A percentile compares a stretch with the other conserved stretches of the same genome.
Conservation (phyloP, 768 basidiomycete species). For the Trichaptum fuscoviolaceum region DNA sequence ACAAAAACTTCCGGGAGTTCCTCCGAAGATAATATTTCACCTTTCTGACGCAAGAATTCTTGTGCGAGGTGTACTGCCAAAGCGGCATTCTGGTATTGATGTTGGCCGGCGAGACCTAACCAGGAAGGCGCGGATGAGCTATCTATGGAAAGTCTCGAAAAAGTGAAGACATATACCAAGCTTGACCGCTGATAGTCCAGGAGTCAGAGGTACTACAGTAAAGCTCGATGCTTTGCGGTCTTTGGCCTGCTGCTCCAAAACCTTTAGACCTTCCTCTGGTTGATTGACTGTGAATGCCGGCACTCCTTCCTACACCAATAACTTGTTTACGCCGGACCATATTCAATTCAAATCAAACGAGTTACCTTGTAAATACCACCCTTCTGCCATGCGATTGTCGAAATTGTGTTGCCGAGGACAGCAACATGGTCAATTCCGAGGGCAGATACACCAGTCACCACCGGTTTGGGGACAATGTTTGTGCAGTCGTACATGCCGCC, state of each 20-base stretch:
- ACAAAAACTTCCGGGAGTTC: slow-evolving; percentile 50
- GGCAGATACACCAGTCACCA: slow-evolving; percentile 86
- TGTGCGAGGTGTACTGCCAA: slow-evolving; percentile 74
- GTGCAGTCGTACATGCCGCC: slow-evolving; percentile 94
- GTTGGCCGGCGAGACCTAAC: slow-evolving; percentile 75
- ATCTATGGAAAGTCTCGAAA: slow-evolving; percentile 1
- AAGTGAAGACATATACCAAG: slow-evolving; percentile 44
- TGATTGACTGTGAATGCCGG: slow-evolving; percentile 85
- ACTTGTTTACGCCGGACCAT: background rate
- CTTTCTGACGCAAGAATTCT: slow-evolving; percentile 45
- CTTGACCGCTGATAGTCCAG: slow-evolving; percentile 46
- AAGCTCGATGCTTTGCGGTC: slow-evolving; percentile 73
- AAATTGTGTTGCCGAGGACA: slow-evolving; percentile 82
- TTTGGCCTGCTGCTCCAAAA: slow-evolving; percentile 61
- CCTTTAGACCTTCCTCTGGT: slow-evolving; percentile 57
- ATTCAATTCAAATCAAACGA: background rate
- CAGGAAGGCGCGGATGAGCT: slow-evolving; percentile 7
- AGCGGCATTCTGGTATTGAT: slow-evolving; percentile 84
- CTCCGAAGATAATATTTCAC: slow-evolving; percentile 13
- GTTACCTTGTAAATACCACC: slow-evolving; percentile 91
- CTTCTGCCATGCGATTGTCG: slow-evolving; percentile 92
- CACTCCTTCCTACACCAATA: slow-evolving; percentile 52
- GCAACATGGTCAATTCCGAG: slow-evolving; percentile 89
- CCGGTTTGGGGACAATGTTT: slow-evolving; percentile 86
- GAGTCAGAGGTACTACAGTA: slow-evolving; percentile 47